Evolutionary conservation across 805 yeast species (phyloP), one percentile per base, ranked within the genome.

Genomic region (Hanseniaspora nectarophila): DNA sequence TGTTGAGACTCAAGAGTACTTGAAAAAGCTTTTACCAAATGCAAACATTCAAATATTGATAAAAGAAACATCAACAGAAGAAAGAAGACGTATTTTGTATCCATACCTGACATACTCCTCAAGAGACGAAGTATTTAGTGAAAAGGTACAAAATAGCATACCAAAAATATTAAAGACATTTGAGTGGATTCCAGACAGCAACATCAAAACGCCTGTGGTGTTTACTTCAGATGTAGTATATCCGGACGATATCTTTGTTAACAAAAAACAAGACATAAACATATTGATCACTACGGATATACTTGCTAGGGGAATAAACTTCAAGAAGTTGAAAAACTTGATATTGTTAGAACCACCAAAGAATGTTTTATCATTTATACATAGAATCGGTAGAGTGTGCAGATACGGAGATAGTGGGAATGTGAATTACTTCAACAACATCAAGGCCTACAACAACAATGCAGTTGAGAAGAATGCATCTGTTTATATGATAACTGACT

Each of bases 311-410:
- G 98, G 98, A 2, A 68, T 92, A 53, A 90, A 90, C 61, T 88
- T 92, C 67, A 74, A 76, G 52, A 84, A 84, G 16, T 78, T 92
- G 29, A 75, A 88, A 58, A 88, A 88, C 59, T 85, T 90, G 12
- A 73, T 90, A 26, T 68, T 92, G 47, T 82, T 81, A 69, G 97
- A 90, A 62, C 77, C 88, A 43, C 98, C 98, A 5, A 75, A 76
- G 50, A 81, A 83, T 15, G 77, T 96, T 0, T 81, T 86, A 18
- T 97, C 90, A 66, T 70, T 90, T 55, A 79, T 90, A 20, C 97
- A 90, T 64, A 72, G 98, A 56, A 82, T 86, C 1, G 98, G 98
- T 1, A 77, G 98, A 67, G 90, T 97, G 0, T 97, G 96, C 2
- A 71, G 98, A 63, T 42, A 39, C 12, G 53, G 53, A 16, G 53